Conservation (phyloP, 2,329 filamentous ascomycete species). For the Juglanconis oblonga region DNA sequence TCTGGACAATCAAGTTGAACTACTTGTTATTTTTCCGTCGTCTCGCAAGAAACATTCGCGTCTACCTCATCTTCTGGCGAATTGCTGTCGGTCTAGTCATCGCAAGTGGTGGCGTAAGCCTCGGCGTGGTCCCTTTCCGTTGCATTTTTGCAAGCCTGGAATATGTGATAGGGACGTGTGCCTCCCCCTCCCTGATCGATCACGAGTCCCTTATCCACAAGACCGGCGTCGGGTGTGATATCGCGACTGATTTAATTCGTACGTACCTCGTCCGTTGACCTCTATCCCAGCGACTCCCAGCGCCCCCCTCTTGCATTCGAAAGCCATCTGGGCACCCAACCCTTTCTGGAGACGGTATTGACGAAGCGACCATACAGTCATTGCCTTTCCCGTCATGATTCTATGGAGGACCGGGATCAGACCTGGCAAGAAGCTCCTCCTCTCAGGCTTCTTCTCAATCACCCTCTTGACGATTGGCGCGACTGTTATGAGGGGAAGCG, state of each 20-base stretch:
- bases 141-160: background rate
- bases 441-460: constrained; percentile 12
- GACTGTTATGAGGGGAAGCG: constrained; percentile 11
- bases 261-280: background rate
- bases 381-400: constrained; percentile 15
- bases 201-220: background rate
- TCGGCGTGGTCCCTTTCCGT: background rate
- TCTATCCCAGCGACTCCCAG: no score
- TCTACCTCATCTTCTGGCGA: constrained; percentile 15
- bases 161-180: background rate
- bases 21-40: constrained; percentile 19
- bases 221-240: background rate
- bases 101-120: background rate
- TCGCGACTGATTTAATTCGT: background rate
- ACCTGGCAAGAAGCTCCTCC: constrained; percentile 11
- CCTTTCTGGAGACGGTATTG: no score
- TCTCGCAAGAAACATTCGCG: constrained; percentile 4
- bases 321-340: no score
- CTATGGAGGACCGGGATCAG: constrained; percentile 8
- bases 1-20: constrained; percentile 24
- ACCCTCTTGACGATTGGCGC: constrained; percentile 16
- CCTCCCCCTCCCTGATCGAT: background rate
- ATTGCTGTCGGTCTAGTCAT: constrained; percentile 5
- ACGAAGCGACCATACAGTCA: constrained; percentile 3
- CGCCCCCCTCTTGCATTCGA: no score